These are phyloP conservation scores for Ogataea naganishii DNA, from an alignment of 805 yeast species.

Conservation along the genomic window DNA sequence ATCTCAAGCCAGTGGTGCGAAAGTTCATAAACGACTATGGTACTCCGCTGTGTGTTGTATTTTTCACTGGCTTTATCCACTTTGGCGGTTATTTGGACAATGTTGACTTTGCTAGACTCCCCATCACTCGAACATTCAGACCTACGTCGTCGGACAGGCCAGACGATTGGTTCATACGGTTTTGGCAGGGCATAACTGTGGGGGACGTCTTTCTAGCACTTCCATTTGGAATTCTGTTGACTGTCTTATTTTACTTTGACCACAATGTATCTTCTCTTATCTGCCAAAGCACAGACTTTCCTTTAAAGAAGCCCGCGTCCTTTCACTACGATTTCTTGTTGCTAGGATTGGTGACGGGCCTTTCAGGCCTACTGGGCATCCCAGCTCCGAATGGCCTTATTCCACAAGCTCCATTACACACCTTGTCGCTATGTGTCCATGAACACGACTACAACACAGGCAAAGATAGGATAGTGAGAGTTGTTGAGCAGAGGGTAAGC, in stretches of 20 bases:
- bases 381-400: constrained; percentile 96
- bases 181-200: constrained; percentile 60
- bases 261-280: constrained; percentile 91
- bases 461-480: constrained; percentile 30
- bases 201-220: constrained; percentile 80
- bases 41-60: constrained; percentile 73
- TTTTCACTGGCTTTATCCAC: constrained; percentile 89
- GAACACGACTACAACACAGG: constrained; percentile 27
- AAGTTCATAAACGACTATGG: constrained; percentile 80
- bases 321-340: constrained; percentile 91
- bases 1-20: constrained; percentile 51
- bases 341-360: constrained; percentile 78
- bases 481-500: constrained; percentile 85
- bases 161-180: constrained; percentile 71
- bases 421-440: constrained; percentile 61
- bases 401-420: constrained; percentile 95
- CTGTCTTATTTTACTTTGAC: constrained; percentile 85
- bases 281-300: constrained; percentile 80
- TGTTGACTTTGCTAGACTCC: constrained; percentile 52
- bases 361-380: constrained; percentile 79
- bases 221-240: constrained; percentile 84
- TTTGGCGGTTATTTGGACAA: constrained; percentile 71
- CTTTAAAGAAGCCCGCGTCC: constrained; percentile 75
- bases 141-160: constrained; percentile 54
- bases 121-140: constrained; percentile 60